Evolutionary conservation across 1,284 basidiomycete genomes (phyloP).

Genomic region (Puccinia polysora): DNA sequence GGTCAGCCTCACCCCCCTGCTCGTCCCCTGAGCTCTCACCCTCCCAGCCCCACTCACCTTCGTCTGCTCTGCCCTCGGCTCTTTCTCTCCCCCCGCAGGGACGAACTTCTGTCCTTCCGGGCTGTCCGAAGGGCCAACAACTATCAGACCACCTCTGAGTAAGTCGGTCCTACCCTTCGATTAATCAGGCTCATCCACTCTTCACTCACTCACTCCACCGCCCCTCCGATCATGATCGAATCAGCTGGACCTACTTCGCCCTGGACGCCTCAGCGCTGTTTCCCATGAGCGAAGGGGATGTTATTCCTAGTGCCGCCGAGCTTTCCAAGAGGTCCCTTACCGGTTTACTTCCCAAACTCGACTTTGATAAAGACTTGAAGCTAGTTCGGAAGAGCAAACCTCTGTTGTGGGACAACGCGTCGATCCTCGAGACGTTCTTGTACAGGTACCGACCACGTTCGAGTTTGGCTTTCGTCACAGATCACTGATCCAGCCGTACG

Average conservation of each 20-base stretch:
- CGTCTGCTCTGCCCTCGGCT: background rate
- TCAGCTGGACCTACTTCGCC: conserved; percentile 15
- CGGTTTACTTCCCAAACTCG: conserved; percentile 12
- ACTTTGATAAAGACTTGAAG: conserved; percentile 24
- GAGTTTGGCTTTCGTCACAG: background rate
- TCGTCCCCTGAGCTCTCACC: background rate
- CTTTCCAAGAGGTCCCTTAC: conserved; percentile 24
- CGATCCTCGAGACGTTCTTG: conserved; percentile 33
- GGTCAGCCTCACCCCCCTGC: background rate
- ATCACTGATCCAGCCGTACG: background rate
- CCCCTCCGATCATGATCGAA: background rate
- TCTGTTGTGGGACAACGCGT: conserved; percentile 27
- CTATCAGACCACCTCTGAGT: no score
- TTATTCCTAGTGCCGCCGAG: conserved; percentile 9
- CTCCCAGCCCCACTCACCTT: background rate
- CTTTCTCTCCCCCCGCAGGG: background rate
- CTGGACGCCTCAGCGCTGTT: conserved; percentile 12
- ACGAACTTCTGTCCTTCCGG: no score
- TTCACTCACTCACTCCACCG: background rate
- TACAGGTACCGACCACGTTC: conserved; percentile 18
- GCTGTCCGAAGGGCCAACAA: no score
- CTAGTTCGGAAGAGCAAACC: conserved; percentile 31
- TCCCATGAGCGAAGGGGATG: conserved; percentile 7
- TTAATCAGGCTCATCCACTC: background rate
- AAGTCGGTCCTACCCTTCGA: background rate